phyloP scores from a whole-genome alignment of 805 yeast genomes.

The Ogataea paraovalis region DNA sequence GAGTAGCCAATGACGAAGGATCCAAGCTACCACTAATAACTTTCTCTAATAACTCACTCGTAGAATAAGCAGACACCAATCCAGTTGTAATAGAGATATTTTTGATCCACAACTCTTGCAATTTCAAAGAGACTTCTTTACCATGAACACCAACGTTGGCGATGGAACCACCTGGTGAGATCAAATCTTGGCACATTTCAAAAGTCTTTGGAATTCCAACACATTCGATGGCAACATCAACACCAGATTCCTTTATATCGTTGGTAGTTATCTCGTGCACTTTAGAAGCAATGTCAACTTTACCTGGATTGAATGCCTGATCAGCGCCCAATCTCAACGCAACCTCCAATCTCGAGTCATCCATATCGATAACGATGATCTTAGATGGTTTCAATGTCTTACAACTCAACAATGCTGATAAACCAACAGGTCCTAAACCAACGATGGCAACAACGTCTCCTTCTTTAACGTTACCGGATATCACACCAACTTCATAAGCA shows the following conservation, averaged over 20 bases:
- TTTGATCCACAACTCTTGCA: constrained; percentile 44
- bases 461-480: constrained; percentile 46
- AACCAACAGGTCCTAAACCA: constrained; percentile 67
- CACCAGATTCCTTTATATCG: constrained; percentile 40
- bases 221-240: constrained; percentile 60
- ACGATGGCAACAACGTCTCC: constrained; percentile 62
- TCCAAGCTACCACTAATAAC: constrained; percentile 37
- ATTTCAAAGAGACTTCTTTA: constrained; percentile 35
- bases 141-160: constrained; percentile 64
- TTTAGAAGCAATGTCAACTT: constrained; percentile 35
- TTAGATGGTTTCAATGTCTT: constrained; percentile 50
- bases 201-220: constrained; percentile 64
- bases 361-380: constrained; percentile 55
- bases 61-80: constrained; percentile 44
- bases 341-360: constrained; percentile 53
- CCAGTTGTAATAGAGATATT: constrained; percentile 45
- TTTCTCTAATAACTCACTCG: constrained; percentile 34
- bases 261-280: constrained; percentile 32
- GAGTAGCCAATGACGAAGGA: constrained; percentile 54
- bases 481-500: constrained; percentile 63
- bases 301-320: constrained; percentile 48
- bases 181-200: constrained; percentile 51
- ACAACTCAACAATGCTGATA: constrained; percentile 56
- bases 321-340: constrained; percentile 62
- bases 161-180: constrained; percentile 57